Base-by-base conservation (phyloP, 176 grass and related monocot species). In the Raddia guianensis region DNA sequence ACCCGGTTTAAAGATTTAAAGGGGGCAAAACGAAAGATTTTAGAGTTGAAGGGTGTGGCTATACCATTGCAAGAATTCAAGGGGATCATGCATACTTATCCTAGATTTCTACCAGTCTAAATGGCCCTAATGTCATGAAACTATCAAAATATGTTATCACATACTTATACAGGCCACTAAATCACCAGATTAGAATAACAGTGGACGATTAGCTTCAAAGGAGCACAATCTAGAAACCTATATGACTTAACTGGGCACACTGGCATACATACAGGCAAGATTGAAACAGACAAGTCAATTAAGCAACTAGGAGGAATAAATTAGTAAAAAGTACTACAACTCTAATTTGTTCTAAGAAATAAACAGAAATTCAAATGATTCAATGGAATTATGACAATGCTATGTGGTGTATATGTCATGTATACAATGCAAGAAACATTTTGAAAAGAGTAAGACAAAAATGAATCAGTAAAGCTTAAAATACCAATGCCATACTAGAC, bases 401-500 rank as follows among this genome's bases (percentile, higher is more conserved):
- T 11, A 86, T 21, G 16, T 51, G 27, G 27, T 72, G 68, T 40
- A 35, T 49, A 27, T 2, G 57, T 8, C 27, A 2, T 58, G 21
- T 66, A 79, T 63, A 16, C 16, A 73, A 48, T 63, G 47, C 14
- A 60, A 81, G 7, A 2, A 58, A 48, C 9, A 15, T 42, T 72
- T 50, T 49, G 13, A 67, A 80, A 66, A 42, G 52, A 47, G 49
- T 15, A 9, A 20, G 27, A 27, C 27, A 64, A 46, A 75, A 70
- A 56, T 5, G 32, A 80, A 67, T 37, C 7, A 48, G 59, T 82
- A 90, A 40, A 66, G 47, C 20, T 73, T 52, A 61, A 81, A 75
- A 70, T 71, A 61, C 0, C 50, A 69, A 52, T 34, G 42, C 6
- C 52, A 83, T 35, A 59, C 51, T 73, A 77, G 83, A 95, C 96